phyloP scores from a whole-genome alignment of 306 rosid genomes.

The Cajanus cajan region DNA sequence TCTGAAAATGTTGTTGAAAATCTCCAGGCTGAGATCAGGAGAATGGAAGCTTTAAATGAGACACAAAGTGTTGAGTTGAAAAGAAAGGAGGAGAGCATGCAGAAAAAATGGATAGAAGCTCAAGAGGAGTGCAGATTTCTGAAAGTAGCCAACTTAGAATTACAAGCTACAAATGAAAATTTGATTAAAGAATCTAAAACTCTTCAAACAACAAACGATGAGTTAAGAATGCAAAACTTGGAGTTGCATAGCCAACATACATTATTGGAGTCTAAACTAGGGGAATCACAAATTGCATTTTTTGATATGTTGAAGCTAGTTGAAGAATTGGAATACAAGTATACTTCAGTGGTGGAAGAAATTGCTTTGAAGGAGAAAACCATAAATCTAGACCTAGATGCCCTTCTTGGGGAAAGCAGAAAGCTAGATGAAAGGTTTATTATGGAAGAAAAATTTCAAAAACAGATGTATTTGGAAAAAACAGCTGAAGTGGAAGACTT shows the following conservation, averaged over 20 bases:
- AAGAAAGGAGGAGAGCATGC: conserved; percentile 30
- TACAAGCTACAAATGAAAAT: conserved; percentile 39
- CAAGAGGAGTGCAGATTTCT: conserved; percentile 43
- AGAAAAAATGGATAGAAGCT: conserved; percentile 39
- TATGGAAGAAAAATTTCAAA: conserved; percentile 35
- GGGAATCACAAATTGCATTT: conserved; percentile 32
- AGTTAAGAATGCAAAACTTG: conserved; percentile 42
- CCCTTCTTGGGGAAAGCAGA: conserved; percentile 37
- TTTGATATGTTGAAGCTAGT: conserved; percentile 30
- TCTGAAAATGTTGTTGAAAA: conserved; percentile 31
- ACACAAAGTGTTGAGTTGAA: conserved; percentile 29
- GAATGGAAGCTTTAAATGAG: conserved; percentile 34
- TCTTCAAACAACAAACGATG: conserved; percentile 43
- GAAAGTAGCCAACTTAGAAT: conserved; percentile 29
- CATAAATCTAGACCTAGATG: conserved; percentile 34
- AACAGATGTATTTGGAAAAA: conserved; percentile 42
- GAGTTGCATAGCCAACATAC: conserved; percentile 39
- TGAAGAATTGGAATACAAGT: conserved; percentile 44
- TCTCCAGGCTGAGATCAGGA: conserved; percentile 43
- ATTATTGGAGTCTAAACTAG: conserved; percentile 41
- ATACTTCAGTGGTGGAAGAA: conserved; percentile 40
- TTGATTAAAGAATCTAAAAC: conserved; percentile 38
- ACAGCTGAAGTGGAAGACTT: conserved; percentile 41
- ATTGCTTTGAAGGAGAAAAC: conserved; percentile 38
- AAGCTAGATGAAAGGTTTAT: conserved; percentile 35